A percentile compares a stretch with the other conserved stretches of the same genome.
Conservation (phyloP, 176 grass and related monocot species). For the Ananas comosus region DNA sequence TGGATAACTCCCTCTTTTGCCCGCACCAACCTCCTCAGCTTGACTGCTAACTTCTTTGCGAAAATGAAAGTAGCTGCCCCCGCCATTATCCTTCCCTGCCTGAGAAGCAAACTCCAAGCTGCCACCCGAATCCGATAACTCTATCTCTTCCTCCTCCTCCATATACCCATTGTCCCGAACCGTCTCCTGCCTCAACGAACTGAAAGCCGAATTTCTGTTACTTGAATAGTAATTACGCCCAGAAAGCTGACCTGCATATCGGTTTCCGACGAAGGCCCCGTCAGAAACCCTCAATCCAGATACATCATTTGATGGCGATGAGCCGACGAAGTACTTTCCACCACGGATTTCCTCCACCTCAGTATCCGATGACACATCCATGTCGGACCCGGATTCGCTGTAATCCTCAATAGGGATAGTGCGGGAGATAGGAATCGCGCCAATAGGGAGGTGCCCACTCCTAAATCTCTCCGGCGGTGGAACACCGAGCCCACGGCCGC, state of each 20-base stretch:
- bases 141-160: conserved; percentile 37
- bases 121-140: conserved; percentile 54
- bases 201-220: conserved; percentile 80
- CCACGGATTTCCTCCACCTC: conserved; percentile 50
- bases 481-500: conserved; percentile 38
- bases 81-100: conserved; percentile 16
- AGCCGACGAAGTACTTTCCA: conserved; percentile 62
- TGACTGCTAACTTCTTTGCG: conserved; percentile 27
- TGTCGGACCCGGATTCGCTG: conserved; percentile 66
- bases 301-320: conserved; percentile 45
- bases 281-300: not conserved
- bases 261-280: conserved; percentile 1
- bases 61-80: conserved; percentile 43
- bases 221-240: conserved; percentile 64
- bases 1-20: conserved; percentile 15
- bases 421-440: conserved; percentile 47
- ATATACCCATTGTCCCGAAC: conserved; percentile 35
- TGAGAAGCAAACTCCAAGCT: conserved; percentile 80
- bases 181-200: conserved; percentile 54
- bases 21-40: conserved; percentile 21
- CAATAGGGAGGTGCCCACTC: conserved; percentile 60
- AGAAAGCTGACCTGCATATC: conserved; percentile 31
- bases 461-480: conserved; percentile 85
- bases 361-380: conserved; percentile 81
- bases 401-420: conserved; percentile 29